Conservation (phyloP, 306 rosid species). For the Comarum palustre region DNA sequence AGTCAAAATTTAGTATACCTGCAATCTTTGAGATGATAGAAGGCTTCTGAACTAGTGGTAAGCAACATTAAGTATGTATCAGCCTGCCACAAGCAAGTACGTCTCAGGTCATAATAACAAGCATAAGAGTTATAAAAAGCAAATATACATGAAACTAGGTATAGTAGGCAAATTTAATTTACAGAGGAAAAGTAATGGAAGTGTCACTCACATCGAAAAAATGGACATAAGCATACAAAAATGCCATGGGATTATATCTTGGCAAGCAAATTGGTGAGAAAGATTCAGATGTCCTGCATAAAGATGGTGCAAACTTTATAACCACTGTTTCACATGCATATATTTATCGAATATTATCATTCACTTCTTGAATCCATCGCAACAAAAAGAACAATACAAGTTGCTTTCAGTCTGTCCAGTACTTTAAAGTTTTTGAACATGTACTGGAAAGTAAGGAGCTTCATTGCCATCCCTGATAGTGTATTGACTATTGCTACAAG, state of each 20-base stretch:
- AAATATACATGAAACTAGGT: neutral
- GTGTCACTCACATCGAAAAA: slow-evolving; percentile 73
- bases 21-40: slow-evolving; percentile 92
- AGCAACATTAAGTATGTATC: slow-evolving; percentile 84
- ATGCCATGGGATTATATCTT: slow-evolving; percentile 90
- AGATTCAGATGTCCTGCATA: slow-evolving; percentile 91
- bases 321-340: slow-evolving; percentile 6
- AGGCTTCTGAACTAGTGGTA: slow-evolving; percentile 80
- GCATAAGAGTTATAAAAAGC: neutral
- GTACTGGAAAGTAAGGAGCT: neutral
- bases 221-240: slow-evolving; percentile 85
- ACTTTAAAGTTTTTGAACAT: neutral
- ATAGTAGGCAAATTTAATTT: neutral
- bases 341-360: neutral
- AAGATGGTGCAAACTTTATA: slow-evolving; percentile 18
- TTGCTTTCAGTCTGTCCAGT: neutral
- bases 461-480: slow-evolving; percentile 1
- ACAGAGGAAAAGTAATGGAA: neutral
- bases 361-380: neutral
- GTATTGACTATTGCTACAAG: neutral
- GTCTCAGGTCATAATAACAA: slow-evolving; percentile 12
- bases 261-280: slow-evolving; percentile 97
- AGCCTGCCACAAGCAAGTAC: slow-evolving; percentile 46
- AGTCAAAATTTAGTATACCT: slow-evolving; percentile 45
- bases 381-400: neutral